Evolutionary conservation across 768 basidiomycete genomes (phyloP).

Genomic region (Favolaschia claudopus): DNA sequence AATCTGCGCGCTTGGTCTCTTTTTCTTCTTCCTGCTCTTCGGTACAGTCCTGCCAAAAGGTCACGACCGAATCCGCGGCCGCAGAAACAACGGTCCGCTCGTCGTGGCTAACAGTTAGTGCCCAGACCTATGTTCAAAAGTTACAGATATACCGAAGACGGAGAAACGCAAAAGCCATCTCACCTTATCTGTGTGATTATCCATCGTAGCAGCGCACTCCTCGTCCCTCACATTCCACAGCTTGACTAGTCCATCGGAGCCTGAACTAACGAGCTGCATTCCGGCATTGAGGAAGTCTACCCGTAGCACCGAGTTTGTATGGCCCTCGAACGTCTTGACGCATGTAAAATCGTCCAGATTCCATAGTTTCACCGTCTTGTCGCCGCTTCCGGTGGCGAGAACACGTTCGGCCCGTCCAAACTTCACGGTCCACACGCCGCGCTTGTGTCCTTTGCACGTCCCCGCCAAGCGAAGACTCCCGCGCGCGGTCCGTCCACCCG

Average conservation of each 20-base stretch:
- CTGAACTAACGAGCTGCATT: slow-evolving; percentile 87
- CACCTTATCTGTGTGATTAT: slow-evolving; percentile 98
- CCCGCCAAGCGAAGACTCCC: slow-evolving; percentile 83
- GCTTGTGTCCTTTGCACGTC: slow-evolving; percentile 94
- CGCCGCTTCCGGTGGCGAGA: slow-evolving; percentile 93
- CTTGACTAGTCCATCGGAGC: slow-evolving; percentile 95
- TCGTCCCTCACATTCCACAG: slow-evolving; percentile 93
- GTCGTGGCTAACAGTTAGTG: slow-evolving; percentile 82
- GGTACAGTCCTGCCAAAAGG: slow-evolving; percentile 96
- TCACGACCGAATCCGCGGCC: slow-evolving; percentile 94
- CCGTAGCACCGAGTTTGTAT: slow-evolving; percentile 94
- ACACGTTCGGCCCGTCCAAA: slow-evolving; percentile 86
- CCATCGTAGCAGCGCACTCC: slow-evolving; percentile 86
- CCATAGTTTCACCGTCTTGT: slow-evolving; percentile 95
- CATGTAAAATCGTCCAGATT: slow-evolving; percentile 93
- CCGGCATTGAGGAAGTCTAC: slow-evolving; percentile 90
- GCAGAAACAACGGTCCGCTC: slow-evolving; percentile 90
- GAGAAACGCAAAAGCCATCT: slow-evolving; percentile 28
- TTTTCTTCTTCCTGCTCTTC: slow-evolving; percentile 82
- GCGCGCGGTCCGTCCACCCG: slow-evolving; percentile 51
- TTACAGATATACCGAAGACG: neutral
- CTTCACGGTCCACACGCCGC: slow-evolving; percentile 94
- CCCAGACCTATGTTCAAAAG: slow-evolving; percentile 81
- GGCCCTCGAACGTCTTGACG: slow-evolving; percentile 96
- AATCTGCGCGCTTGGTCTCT: slow-evolving; percentile 72